Evolutionary conservation across 2,329 filamentous ascomycete genomes (phyloP), one percentile per base, ranked within the genome.

Genomic region (Teratosphaeria nubilosa): DNA sequence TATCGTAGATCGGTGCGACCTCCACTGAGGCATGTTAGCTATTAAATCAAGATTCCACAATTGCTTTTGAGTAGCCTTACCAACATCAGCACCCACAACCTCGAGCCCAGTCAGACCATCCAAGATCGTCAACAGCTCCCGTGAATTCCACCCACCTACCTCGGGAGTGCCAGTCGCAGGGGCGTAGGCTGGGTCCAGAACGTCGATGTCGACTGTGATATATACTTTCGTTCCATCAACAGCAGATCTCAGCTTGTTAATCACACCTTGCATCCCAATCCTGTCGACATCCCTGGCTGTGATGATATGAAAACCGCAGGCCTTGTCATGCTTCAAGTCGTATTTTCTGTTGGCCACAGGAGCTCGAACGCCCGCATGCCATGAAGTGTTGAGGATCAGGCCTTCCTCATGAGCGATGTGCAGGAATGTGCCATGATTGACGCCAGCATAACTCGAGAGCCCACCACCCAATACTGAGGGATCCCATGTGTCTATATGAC

Each of bases 401-500:
- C 81, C 79, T 69, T 85, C 82, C 68, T 85, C 82, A 63, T 84
- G 80, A 0, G 82, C 82, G 41, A 84, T 81, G 62, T 85, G 81
- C 14, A 85, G 70, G 65, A 84, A 85, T 0, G 82, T 85, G 41
- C 82, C 82, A 64, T 85, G 82, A 58, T 84, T 85, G 2, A 83
- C 70, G n/a, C 74, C 76, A 2, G 81, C 81, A 62, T 85, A 84
- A 61, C 83, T 77, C 5, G 80, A 82, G n/a, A 84, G 75, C 0
- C 80, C 80, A 24, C 82, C 82, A 13, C 81, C 79, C 3, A 83
- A 65, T 0, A 82, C 78, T 45, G 78, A 68, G 1, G 80, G 80
- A 67, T 82, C 76, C 80, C 80, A 82, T 0, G 80, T 82, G 66
- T 82, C 82, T 16, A 70, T 52, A 64, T 81, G 80, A 51, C 75